A percentile compares a stretch with the other conserved stretches of the same genome.
These are phyloP conservation scores for Nakazawaea laoshanensis DNA, from an alignment of 805 yeast species.

Conservation along the genomic window DNA sequence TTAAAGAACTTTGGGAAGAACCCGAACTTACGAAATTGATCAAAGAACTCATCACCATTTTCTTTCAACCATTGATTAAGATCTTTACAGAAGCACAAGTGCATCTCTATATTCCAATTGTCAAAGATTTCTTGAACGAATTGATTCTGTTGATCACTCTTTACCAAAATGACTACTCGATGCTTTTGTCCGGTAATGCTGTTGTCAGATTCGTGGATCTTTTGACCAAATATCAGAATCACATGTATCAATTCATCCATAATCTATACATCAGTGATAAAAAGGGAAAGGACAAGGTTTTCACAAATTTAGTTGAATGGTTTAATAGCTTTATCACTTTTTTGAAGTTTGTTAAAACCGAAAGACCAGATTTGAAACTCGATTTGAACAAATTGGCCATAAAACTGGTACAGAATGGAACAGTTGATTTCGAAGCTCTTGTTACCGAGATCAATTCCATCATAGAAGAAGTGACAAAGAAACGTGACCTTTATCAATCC, in stretches of 20 bases:
- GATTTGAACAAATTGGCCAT: conserved; percentile 32
- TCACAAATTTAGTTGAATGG: conserved; percentile 70
- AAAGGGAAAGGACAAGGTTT: conserved; percentile 41
- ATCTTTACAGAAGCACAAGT: conserved; percentile 62
- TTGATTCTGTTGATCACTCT: conserved; percentile 45
- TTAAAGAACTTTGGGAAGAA: conserved; percentile 79
- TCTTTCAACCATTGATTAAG: conserved; percentile 66
- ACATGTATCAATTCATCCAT: conserved; percentile 69
- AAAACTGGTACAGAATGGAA: conserved; percentile 10
- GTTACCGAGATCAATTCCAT: conserved; percentile 30
- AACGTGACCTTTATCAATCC: conserved; percentile 29
- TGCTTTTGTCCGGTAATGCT: conserved; percentile 40
- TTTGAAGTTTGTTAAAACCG: conserved; percentile 50
- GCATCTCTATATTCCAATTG: conserved; percentile 53
- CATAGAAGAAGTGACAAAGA: conserved; percentile 26
- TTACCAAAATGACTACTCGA: conserved; percentile 9
- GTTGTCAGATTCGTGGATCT: conserved; percentile 60
- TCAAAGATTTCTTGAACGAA: conserved; percentile 61
- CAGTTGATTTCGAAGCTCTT: conserved; percentile 25
- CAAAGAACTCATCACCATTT: conserved; percentile 62
- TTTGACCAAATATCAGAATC: conserved; percentile 63
- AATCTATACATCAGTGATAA: conserved; percentile 75
- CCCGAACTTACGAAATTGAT: conserved; percentile 71
- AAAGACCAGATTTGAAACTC: conserved; percentile 30
- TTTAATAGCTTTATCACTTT: conserved; percentile 55